Evolutionary conservation across 768 basidiomycete genomes (phyloP).

Genomic region (Austroboletus festivus): DNA sequence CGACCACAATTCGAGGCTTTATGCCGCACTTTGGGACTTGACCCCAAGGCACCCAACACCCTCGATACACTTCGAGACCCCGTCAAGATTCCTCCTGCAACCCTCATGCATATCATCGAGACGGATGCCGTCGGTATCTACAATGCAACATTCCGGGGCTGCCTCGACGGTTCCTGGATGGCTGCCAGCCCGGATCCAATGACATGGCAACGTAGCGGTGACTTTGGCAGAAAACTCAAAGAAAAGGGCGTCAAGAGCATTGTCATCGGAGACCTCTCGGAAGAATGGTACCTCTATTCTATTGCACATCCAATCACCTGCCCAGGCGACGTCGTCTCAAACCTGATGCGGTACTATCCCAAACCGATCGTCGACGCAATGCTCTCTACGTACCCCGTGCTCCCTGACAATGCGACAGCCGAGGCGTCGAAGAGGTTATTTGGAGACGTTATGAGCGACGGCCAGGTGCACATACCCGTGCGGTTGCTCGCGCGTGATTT

Average conservation of each 20-base stretch:
- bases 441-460: conserved; percentile 58
- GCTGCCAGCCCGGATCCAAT: conserved; percentile 51
- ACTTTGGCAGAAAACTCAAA: conserved; percentile 48
- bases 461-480: conserved; percentile 67
- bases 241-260: conserved; percentile 61
- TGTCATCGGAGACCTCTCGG: conserved; percentile 59
- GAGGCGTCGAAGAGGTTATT: conserved; percentile 47
- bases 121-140: conserved; percentile 48
- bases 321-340: conserved; percentile 50
- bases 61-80: conserved; percentile 51
- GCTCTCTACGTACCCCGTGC: conserved; percentile 40
- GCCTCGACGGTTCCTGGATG: conserved; percentile 58
- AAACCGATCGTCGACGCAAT: conserved; percentile 44
- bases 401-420: conserved; percentile 39
- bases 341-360: conserved; percentile 62
- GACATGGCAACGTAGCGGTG: conserved; percentile 66
- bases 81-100: conserved; percentile 40
- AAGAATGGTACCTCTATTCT: conserved; percentile 77
- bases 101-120: conserved; percentile 58
- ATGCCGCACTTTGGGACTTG: conserved; percentile 50
- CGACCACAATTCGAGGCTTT: conserved; percentile 62
- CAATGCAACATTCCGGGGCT: conserved; percentile 66
- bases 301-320: conserved; percentile 58
- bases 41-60: conserved; percentile 47
- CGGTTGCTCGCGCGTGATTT: conserved; percentile 64